Conservation (phyloP, 2,329 filamentous ascomycete species). For the Beauveria caledonica region DNA sequence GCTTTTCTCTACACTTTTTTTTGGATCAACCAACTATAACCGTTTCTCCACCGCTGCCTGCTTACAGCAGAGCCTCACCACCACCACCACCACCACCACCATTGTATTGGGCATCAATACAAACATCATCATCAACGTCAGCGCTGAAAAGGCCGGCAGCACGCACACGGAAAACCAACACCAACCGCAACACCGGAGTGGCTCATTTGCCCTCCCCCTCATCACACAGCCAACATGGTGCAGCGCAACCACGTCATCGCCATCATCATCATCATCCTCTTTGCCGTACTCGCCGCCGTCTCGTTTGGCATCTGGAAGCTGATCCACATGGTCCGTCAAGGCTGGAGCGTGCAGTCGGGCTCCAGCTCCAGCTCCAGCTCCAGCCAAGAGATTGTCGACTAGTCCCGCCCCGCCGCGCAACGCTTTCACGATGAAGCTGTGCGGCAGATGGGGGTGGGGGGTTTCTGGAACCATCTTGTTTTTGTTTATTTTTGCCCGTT, state of each 20-base stretch:
- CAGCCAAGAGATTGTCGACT: conserved; percentile 19
- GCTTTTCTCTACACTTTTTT: not conserved
- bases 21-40: not conserved
- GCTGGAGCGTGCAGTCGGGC: conserved; percentile 31
- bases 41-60: not conserved
- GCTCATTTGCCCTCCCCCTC: not conserved
- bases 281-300: conserved; percentile 52
- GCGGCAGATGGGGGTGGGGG: not conserved
- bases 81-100: not conserved
- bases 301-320: conserved; percentile 57
- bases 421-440: too few relatives aligned
- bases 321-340: conserved; percentile 42
- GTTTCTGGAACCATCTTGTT: too few relatives aligned
- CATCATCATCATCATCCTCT: conserved; percentile 60
- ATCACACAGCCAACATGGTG: conserved; percentile 35
- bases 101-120: conserved; percentile 6
- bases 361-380: conserved; percentile 22
- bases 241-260: conserved; percentile 61
- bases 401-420: not conserved
- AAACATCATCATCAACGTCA: not conserved
- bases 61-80: not conserved
- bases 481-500: too few relatives aligned
- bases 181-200: conserved; percentile 2
- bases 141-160: not conserved
- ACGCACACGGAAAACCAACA: not conserved